A percentile compares a stretch with the other conserved stretches of the same genome.
These are phyloP conservation scores for Lachnellula subtilissima DNA, from an alignment of 2,329 filamentous ascomycete genomes.

Conservation along the genomic window DNA sequence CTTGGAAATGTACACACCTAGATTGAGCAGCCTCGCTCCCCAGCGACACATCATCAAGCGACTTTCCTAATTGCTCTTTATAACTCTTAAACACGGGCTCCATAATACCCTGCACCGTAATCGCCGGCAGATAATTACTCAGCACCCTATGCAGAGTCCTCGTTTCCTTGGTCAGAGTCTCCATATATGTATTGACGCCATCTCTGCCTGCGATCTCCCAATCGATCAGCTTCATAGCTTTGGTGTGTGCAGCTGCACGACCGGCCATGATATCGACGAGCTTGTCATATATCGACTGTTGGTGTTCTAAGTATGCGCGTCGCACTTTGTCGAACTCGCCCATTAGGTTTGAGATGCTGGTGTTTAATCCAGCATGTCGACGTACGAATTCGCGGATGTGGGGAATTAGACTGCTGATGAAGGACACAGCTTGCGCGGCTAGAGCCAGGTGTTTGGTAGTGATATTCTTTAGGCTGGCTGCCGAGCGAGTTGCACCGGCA, in stretches of 20 bases:
- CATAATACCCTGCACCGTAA: slow-evolving; percentile 64
- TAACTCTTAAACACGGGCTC: slow-evolving; percentile 63
- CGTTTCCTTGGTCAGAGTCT: slow-evolving; percentile 66
- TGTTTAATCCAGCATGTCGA: slow-evolving; percentile 56
- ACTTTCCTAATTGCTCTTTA: slow-evolving; percentile 59
- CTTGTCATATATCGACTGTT: slow-evolving; percentile 68
- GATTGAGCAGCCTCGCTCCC: slow-evolving; percentile 56
- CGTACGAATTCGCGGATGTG: slow-evolving; percentile 89
- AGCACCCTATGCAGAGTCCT: slow-evolving; percentile 65
- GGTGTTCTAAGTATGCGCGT: slow-evolving; percentile 55
- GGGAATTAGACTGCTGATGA: slow-evolving; percentile 80
- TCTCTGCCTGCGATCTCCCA: slow-evolving; percentile 47
- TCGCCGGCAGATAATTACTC: slow-evolving; percentile 60
- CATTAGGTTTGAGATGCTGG: slow-evolving; percentile 50
- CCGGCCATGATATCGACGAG: slow-evolving; percentile 68
- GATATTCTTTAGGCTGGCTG: slow-evolving; percentile 91
- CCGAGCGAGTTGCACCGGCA: slow-evolving; percentile 82
- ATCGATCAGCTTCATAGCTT: slow-evolving; percentile 59
- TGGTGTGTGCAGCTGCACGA: slow-evolving; percentile 57
- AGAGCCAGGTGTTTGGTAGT: slow-evolving; percentile 92
- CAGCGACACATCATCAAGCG: slow-evolving; percentile 55
- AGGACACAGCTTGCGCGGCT: slow-evolving; percentile 82
- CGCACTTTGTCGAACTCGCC: slow-evolving; percentile 31
- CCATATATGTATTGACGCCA: slow-evolving; percentile 59
- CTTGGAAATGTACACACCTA: slow-evolving; percentile 43